Evolutionary conservation across 1,139 yeast genomes (phyloP), one percentile per base, ranked within the genome.

Genomic region (Pneumocystis sp.): DNA sequence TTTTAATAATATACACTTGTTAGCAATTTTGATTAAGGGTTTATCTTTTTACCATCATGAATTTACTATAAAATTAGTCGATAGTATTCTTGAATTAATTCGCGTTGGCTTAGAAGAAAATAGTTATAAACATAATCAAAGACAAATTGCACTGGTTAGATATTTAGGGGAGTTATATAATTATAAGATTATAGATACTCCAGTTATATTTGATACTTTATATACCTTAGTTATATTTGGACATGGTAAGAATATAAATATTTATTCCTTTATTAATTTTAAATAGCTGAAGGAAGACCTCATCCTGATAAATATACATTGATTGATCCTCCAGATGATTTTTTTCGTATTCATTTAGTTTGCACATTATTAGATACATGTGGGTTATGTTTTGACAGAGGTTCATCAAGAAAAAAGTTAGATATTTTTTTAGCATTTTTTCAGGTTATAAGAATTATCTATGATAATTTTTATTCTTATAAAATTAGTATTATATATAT

Each of bases 191-290:
- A 71, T 89, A 4, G 76, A 78, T 35, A 76, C 80, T 64, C 76
- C 76, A 21, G 78, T 82, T 17, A 68, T 87, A 0, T 75, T 82
- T 66, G 85, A 83, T 65, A 74, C 86, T 4, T 70, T 85, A n/a
- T 86, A 81, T 73, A 80, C 80, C 68, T 79, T 88, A 17, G 67
- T 89, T 2, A 83, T 85, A 50, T 82, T 77, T 73, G 96, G 96
- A 0, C 86, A 89, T 75, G 81, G 45, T 39, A 40, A 25, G 29
- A 40, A 50, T 29, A 50, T 50, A 50, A 50, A 50, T 50, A 50
- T 50, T 50, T 21, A 8, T 44, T 50, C 21, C 25, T 25, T 50
- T 50, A 50, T 12, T 50, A 17, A 15, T 50, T 25, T 50, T 50
- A 25, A 50, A 50, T 50, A 50, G 57, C 83, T 0, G 79, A 80